phyloP scores from a whole-genome alignment of 2,329 filamentous ascomycete species.

The Fusarium hainanense region DNA sequence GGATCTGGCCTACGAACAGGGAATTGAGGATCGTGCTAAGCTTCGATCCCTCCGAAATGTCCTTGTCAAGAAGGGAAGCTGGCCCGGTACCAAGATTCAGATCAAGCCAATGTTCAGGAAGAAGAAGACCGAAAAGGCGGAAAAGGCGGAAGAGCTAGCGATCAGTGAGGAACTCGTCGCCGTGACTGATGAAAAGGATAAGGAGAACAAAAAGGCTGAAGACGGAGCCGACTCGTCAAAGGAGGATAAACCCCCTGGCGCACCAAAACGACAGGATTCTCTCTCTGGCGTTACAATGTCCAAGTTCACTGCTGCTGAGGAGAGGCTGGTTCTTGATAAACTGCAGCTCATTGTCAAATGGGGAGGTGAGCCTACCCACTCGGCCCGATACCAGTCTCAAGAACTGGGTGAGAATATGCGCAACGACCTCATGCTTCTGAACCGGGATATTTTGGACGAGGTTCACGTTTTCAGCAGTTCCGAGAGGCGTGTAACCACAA shows the following conservation, averaged over 20 bases:
- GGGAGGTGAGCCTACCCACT: constrained; percentile 98
- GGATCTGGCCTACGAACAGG: constrained; percentile 79
- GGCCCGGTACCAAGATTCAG: constrained; percentile 97
- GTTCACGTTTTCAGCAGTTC: constrained; percentile 96
- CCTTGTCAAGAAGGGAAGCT: constrained; percentile 89
- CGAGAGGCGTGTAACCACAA: constrained; percentile 92
- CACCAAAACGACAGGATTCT: constrained; percentile 79
- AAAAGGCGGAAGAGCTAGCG: constrained; percentile 71
- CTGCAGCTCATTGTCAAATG: constrained; percentile 98
- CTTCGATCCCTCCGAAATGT: constrained; percentile 88
- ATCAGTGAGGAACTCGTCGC: constrained; percentile 51
- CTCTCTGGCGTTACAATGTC: constrained; percentile 92
- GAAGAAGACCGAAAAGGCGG: constrained; percentile 75
- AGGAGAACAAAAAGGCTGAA: constrained; percentile 40
- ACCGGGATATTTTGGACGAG: constrained; percentile 89
- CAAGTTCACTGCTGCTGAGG: constrained; percentile 91
- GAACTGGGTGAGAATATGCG: constrained; percentile 96
- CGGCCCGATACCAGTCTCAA: constrained; percentile 93
- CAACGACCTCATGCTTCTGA: constrained; percentile 92
- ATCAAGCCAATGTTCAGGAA: constrained; percentile 99
- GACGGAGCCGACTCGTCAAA: constrained; percentile 38
- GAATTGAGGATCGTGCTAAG: constrained; percentile 86
- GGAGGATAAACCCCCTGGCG: constrained; percentile 36
- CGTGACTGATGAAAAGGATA: constrained; percentile 47
- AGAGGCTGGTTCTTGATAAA: constrained; percentile 93